These are phyloP conservation scores for Marasmius fiardii DNA, from an alignment of 1,284 basidiomycete genomes.

Conservation along the genomic window DNA sequence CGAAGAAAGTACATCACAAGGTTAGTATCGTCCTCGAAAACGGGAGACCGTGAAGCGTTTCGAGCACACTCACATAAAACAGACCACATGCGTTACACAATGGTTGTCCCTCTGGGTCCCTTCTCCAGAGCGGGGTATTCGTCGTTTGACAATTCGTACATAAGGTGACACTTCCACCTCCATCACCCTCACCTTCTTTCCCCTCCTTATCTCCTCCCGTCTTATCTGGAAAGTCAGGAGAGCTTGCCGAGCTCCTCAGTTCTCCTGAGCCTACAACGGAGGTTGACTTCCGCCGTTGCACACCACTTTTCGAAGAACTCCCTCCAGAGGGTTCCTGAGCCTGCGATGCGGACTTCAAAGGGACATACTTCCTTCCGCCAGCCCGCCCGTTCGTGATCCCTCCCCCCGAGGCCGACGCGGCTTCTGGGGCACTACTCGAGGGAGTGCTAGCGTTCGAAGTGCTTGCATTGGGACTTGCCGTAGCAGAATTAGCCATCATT, in stretches of 20 bases:
- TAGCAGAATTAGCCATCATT: slow-evolving; percentile 46
- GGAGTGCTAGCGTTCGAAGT: slow-evolving; percentile 69
- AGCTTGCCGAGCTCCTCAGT: slow-evolving; percentile 48
- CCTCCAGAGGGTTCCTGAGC: slow-evolving; percentile 31
- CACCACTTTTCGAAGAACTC: neutral
- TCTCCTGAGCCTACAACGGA: slow-evolving; percentile 29
- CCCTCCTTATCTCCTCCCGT: slow-evolving; percentile 33
- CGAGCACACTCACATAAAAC: slow-evolving; percentile 71
- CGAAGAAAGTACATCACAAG: slow-evolving; percentile 16
- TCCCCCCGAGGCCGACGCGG: slow-evolving; percentile 15
- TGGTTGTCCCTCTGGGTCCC: slow-evolving; percentile 94
- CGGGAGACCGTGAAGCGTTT: slow-evolving; percentile 2
- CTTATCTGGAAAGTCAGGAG: slow-evolving; percentile 44
- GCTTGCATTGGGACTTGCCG: slow-evolving; percentile 75
- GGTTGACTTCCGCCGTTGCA: slow-evolving; percentile 17
- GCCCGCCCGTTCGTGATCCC: slow-evolving; percentile 9
- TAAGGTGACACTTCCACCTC: slow-evolving; percentile 69
- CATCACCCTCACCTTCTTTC: slow-evolving; percentile 51
- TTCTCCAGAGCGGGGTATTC: slow-evolving; percentile 92
- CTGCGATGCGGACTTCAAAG: slow-evolving; percentile 53
- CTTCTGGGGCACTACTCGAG: slow-evolving; percentile 52
- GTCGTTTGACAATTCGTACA: slow-evolving; percentile 96
- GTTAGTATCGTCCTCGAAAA: slow-evolving; percentile 3
- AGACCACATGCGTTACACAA: slow-evolving; percentile 92
- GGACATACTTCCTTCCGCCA: slow-evolving; percentile 50